Evolutionary conservation across 371 early-diverging fungal genomes (phyloP), one percentile per base, ranked within the genome.

Genomic region (Actinomortierella wolfii): DNA sequence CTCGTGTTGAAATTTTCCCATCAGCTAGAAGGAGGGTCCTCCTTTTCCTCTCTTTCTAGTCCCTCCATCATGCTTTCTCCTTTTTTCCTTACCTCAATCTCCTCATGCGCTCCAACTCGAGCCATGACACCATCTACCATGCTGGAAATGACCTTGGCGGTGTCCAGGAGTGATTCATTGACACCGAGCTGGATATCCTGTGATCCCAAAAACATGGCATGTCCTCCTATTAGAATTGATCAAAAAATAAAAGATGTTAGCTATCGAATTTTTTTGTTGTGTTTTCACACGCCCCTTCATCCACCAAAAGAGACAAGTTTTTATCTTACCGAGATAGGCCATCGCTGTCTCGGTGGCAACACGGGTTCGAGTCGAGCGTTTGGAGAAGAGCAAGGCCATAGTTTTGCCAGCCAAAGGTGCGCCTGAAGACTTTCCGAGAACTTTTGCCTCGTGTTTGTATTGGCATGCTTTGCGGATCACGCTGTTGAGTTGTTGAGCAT

Each of bases 111-210:
- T 18, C 91, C 91, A 0, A 96, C 93, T 51, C 97, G 89, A 20
- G 97, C 97, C 83, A 98, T 89, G 18, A 98, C 89, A 47, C 92
- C 91, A 70, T 95, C 92, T 11, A 93, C 94, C 97, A 98, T 97
- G 52, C 92, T 91, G 24, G 91, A 89, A 9, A 97, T 86, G 14
- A 98, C 97, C 54, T 86, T 86, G 24, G 93, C 84, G 1, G 96
- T 95, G 60, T 97, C 98, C 44, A 87, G 67, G 67, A 94, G 76
- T 0, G 94, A 89, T 75, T 98, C 98, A 62, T 96, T 97, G 48
- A 92, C 91, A 26, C 94, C 95, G 47, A 97, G 70, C 67, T 98
- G 98, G 71, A 97, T 96, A 70, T 97, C 98, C 48, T 94, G 89
- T 34, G 89, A 78, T 46, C 94, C 93, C 67, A 98, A 83, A 75